Percentiles rank a stretch among this genome's conserved stretches.
phyloP scores from a whole-genome alignment of 2,329 filamentous ascomycete species.

The Septoria linicola region DNA sequence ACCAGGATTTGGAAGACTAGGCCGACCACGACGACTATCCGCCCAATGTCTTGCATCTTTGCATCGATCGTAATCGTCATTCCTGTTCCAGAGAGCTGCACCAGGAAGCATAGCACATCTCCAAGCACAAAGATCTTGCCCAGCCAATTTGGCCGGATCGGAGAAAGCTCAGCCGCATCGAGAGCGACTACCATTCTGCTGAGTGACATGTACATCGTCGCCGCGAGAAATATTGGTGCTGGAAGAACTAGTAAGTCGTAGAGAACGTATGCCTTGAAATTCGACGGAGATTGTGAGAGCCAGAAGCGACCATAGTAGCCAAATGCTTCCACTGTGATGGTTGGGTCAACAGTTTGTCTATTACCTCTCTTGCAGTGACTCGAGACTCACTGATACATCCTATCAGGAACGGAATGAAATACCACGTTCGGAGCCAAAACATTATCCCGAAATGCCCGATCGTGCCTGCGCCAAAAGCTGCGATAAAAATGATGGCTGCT shows the following conservation, averaged over 20 bases:
- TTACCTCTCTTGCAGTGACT: no score
- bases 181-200: slow-evolving; percentile 39
- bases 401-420: slow-evolving; percentile 41
- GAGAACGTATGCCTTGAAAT: slow-evolving; percentile 43
- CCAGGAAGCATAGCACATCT: slow-evolving; percentile 54
- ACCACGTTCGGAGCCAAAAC: slow-evolving; percentile 37
- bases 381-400: slow-evolving; percentile 40
- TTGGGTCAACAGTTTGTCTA: not conserved
- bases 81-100: slow-evolving; percentile 51
- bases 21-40: slow-evolving; percentile 56
- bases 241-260: slow-evolving; percentile 46
- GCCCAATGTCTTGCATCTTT: slow-evolving; percentile 40
- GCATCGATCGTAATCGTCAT: slow-evolving; percentile 24
- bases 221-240: slow-evolving; percentile 49
- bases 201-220: slow-evolving; percentile 50
- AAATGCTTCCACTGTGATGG: slow-evolving; percentile 41
- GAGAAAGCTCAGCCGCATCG: slow-evolving; percentile 34
- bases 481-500: slow-evolving; percentile 31
- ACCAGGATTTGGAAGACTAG: slow-evolving; percentile 58
- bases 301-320: slow-evolving; percentile 45
- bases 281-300: slow-evolving; percentile 39
- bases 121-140: slow-evolving; percentile 57
- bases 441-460: slow-evolving; percentile 42
- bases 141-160: slow-evolving; percentile 48
- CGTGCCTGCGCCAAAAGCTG: slow-evolving; percentile 31